Evolutionary conservation across 139 green algal species (phyloP), one percentile per base, ranked within the genome.

Genomic region (Ettlia oleoabundans): DNA sequence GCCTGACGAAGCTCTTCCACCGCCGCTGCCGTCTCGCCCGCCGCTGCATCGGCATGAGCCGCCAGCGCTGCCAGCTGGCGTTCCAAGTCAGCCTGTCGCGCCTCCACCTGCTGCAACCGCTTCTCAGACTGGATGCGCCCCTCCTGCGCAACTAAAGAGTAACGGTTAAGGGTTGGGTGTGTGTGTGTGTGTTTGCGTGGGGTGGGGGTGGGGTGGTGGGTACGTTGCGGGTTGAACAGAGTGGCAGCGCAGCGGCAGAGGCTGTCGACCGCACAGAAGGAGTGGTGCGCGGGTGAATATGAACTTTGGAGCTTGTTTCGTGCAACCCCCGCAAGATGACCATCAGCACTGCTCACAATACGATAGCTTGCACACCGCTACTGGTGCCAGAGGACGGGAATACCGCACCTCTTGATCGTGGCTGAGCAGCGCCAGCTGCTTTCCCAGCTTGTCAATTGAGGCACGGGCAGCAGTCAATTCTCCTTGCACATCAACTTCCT

Each of bases 21-120:
- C 2, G 26, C 72, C 0, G n/a, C 76, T 0, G 73, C 76, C 52
- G 83, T 42, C 65, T 80, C 64, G 35, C 24, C n/a, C 24, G 71
- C 66, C 21, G 51, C 38, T 30, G 38, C 55, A 2, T 75, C 78
- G 22, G 70, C 30, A 0, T 38, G 15, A 3, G 26, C 58, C 10
- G 41, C 84, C 33, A 71, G 32, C 19, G 64, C 53, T 37, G 66
- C 84, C 42, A 76, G 43, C 32, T 66, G 77, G 0, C 61, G 61
- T 51, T 83, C 65, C 26, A 28, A 47, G 19, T 67, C 66, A 1
- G 72, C 70, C 70, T 83, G 78, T 41, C 78, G 84, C 42, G 52
- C 42, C 55, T 88, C 83, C 77, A 85, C 52, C 68, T 84, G 66
- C 77, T 87, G 76, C 65, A 81, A 33, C 42, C 83, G 70, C 63